Conservation (phyloP, 768 basidiomycete genomes). For the Cystofilobasidium bisporidii region DNA sequence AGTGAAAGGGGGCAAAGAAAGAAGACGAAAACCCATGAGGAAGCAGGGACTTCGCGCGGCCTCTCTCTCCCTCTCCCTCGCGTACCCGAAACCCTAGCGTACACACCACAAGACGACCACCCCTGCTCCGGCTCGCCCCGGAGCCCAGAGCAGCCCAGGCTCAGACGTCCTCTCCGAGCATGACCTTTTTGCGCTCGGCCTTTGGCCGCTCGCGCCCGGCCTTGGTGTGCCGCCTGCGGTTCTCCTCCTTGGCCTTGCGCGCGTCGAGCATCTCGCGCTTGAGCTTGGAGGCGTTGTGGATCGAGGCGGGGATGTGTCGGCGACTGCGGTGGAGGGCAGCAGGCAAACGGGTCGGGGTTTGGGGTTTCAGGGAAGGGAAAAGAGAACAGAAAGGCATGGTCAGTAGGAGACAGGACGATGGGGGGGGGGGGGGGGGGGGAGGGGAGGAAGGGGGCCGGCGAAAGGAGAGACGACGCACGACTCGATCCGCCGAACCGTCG, state of each 20-base stretch:
- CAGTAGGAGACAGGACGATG: not conserved
- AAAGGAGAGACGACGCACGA: slow-evolving; percentile 48
- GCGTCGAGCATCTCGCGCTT: slow-evolving; percentile 90
- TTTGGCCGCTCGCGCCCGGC: slow-evolving; percentile 78
- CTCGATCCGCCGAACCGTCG: slow-evolving; percentile 66
- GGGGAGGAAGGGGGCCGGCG: slow-evolving; percentile 12
- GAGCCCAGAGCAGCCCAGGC: not conserved
- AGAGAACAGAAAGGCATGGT: slow-evolving; percentile 6
- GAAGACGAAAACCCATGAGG: too few relatives aligned
- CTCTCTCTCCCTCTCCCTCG: too few relatives aligned
- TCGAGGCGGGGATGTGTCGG: slow-evolving; percentile 80
- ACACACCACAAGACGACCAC: too few relatives aligned
- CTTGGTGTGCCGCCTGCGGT: slow-evolving; percentile 77
- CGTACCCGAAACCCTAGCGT: too few relatives aligned
- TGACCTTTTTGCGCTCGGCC: slow-evolving; percentile 66
- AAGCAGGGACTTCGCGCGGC: too few relatives aligned
- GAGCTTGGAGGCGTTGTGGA: slow-evolving; percentile 75
- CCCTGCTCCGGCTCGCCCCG: too few relatives aligned
- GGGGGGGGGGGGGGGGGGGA: not conserved
- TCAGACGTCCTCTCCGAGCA: slow-evolving; percentile 23
- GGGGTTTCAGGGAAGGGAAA: slow-evolving; percentile 2
- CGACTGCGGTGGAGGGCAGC: slow-evolving; percentile 50
- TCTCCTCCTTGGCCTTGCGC: slow-evolving; percentile 80
- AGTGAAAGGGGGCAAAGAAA: too few relatives aligned
- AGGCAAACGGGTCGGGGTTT: too few relatives aligned